phyloP scores from a whole-genome alignment of 148 eudicot species.

The Drosera capensis region DNA sequence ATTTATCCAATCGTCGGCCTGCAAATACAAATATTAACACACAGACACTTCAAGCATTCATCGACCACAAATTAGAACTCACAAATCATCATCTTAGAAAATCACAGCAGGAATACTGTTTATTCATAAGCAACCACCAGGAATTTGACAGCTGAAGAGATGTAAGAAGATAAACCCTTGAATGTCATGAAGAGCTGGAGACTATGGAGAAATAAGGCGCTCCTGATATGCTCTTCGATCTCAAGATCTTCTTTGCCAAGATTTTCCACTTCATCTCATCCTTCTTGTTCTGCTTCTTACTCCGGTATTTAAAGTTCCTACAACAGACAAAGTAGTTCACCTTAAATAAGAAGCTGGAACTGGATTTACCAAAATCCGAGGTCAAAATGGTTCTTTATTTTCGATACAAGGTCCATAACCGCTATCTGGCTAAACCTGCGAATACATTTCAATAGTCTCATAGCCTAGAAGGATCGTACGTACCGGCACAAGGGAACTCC shows the following conservation, averaged over 20 bases:
- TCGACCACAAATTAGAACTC: too few relatives aligned
- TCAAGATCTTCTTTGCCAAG: conserved; percentile 67
- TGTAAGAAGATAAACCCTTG: not conserved
- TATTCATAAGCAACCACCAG: not conserved
- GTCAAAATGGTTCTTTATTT: too few relatives aligned
- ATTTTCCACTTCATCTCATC: conserved; percentile 82
- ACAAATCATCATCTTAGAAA: too few relatives aligned
- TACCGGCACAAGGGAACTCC: conserved; percentile 94
- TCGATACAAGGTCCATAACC: too few relatives aligned
- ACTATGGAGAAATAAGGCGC: conserved; percentile 60
- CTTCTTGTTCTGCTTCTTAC: conserved; percentile 50
- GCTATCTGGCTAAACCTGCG: too few relatives aligned
- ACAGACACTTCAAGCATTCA: too few relatives aligned
- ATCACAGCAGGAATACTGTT: not conserved
- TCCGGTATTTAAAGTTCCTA: conserved; percentile 54
- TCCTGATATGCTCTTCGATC: conserved; percentile 75
- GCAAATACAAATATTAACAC: too few relatives aligned
- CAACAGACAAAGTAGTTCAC: not conserved
- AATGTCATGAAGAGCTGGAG: conserved; percentile 13
- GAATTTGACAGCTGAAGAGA: not conserved
- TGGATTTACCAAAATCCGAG: too few relatives aligned
- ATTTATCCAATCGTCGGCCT: too few relatives aligned
- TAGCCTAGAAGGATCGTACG: too few relatives aligned
- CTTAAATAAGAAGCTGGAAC: not conserved
- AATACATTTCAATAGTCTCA: too few relatives aligned